Conservation (phyloP, 768 basidiomycete genomes). For the Trametes sanguinea region DNA sequence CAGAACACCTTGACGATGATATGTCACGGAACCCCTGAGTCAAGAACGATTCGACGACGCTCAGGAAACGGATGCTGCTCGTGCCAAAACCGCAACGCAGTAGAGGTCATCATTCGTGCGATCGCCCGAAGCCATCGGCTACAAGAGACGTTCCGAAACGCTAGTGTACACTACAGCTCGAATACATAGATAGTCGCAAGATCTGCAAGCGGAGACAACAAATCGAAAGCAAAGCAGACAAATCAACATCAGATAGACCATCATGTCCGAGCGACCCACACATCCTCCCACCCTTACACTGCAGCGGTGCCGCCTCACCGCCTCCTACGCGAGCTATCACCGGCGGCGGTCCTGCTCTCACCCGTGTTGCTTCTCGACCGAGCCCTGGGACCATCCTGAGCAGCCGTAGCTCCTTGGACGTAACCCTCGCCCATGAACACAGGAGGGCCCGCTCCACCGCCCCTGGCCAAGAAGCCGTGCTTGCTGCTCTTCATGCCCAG, state of each 20-base stretch:
- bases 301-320: not conserved
- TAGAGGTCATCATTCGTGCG: too few relatives aligned
- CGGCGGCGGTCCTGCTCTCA: constrained; percentile 4
- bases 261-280: not conserved
- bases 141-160: too few relatives aligned
- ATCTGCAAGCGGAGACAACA: constrained; percentile 10
- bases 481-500: constrained; percentile 56
- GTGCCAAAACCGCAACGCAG: too few relatives aligned
- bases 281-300: not conserved
- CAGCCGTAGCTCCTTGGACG: constrained; percentile 51
- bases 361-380: constrained; percentile 13
- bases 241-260: not conserved
- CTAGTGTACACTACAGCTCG: not conserved
- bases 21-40: too few relatives aligned
- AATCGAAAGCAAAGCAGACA: constrained; percentile 23
- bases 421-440: constrained; percentile 74
- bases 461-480: constrained; percentile 69
- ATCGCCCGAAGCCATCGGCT: too few relatives aligned
- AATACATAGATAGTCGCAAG: not conserved
- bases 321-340: not conserved
- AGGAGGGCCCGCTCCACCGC: constrained; percentile 70
- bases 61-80: too few relatives aligned
- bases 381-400: constrained; percentile 11
- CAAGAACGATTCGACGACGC: too few relatives aligned
- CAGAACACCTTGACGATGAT: too few relatives aligned